Conservation (phyloP, 306 rosid genomes). For the Gastrolobium bilobum region DNA sequence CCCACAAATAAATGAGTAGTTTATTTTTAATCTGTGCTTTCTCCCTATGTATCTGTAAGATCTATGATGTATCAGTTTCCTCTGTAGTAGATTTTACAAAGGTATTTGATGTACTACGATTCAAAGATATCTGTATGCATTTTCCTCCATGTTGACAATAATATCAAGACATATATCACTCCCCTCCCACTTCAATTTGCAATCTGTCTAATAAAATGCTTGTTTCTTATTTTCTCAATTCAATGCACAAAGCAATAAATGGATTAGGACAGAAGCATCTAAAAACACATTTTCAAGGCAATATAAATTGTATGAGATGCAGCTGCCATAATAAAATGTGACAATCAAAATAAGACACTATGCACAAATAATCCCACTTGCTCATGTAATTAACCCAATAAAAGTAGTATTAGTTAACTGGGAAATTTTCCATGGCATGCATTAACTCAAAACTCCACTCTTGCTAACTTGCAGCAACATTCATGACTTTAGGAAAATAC, state of each 20-base stretch:
- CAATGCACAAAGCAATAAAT: slow-evolving; percentile 6
- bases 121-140: background rate
- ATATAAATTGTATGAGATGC: background rate
- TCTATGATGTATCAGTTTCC: slow-evolving; percentile 38
- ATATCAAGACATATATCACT: slow-evolving; percentile 5
- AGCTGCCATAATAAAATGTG: slow-evolving; percentile 3
- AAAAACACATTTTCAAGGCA: background rate
- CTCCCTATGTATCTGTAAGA: background rate
- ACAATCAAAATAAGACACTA: slow-evolving; percentile 1
- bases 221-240: slow-evolving; percentile 9
- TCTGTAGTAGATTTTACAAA: background rate
- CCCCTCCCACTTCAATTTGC: background rate
- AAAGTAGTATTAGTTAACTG: background rate
- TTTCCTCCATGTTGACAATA: background rate
- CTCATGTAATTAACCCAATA: slow-evolving; percentile 29
- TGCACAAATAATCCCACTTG: slow-evolving; percentile 7
- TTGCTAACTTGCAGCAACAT: slow-evolving; percentile 2
- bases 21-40: slow-evolving; percentile 19
- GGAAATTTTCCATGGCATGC: background rate
- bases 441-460: background rate
- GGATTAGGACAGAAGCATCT: background rate
- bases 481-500: slow-evolving; percentile 10
- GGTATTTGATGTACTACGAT: slow-evolving; percentile 32
- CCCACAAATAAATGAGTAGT: slow-evolving; percentile 31
- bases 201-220: background rate